A percentile compares a stretch with the other conserved stretches of the same genome.
Evolutionary conservation across 1,284 basidiomycete genomes (phyloP).

Genomic region (Apiotrichum montevideense): DNA sequence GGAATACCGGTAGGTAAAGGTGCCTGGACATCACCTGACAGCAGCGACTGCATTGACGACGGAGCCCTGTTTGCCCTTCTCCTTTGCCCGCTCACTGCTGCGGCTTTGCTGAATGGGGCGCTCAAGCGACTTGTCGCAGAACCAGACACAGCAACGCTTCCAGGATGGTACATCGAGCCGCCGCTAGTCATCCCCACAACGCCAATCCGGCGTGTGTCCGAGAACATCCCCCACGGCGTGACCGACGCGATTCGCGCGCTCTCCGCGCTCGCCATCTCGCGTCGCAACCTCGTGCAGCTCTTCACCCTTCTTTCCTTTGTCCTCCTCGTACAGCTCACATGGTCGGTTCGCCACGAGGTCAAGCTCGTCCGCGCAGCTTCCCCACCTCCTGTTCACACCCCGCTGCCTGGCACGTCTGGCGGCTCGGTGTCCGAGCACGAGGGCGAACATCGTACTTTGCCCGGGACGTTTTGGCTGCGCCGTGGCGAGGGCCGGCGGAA

Average conservation of each 20-base stretch:
- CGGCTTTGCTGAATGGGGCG: conserved; percentile 54
- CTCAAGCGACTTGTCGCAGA: conserved; percentile 45
- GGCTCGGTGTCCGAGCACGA: not conserved
- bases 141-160: conserved; percentile 48
- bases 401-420: not conserved
- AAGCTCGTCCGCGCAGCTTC: conserved; percentile 8
- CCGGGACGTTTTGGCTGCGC: conserved; percentile 36
- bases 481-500: conserved; percentile 44
- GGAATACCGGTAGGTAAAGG: conserved; percentile 38
- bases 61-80: conserved; percentile 73
- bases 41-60: conserved; percentile 71
- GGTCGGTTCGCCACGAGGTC: conserved; percentile 65
- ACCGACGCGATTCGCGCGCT: conserved; percentile 51
- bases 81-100: conserved; percentile 67
- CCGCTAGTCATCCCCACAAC: conserved; percentile 51
- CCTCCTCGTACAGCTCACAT: conserved; percentile 65
- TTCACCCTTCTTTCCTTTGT: conserved; percentile 72
- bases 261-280: conserved; percentile 62
- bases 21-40: not conserved
- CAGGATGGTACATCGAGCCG: conserved; percentile 68
- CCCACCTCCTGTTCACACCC: not conserved
- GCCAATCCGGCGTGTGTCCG: conserved; percentile 37
- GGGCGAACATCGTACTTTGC: not conserved
- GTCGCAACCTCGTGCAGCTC: conserved; percentile 68
- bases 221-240: conserved; percentile 5